These are phyloP conservation scores for Pharus latifolius DNA, from an alignment of 176 grass and related monocot genomes.

Conservation along the genomic window DNA sequence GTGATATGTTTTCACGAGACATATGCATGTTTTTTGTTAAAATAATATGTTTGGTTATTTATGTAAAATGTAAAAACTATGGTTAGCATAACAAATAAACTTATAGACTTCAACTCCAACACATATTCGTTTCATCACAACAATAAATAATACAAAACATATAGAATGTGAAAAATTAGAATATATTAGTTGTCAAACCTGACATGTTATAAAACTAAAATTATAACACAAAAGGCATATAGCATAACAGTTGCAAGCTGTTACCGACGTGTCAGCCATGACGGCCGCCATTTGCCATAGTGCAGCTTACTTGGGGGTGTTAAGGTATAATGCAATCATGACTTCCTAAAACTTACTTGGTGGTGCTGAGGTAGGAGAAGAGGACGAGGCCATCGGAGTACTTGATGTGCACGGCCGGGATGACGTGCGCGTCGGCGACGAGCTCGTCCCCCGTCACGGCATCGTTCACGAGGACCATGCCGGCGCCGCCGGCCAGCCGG, in stretches of 20 bases:
- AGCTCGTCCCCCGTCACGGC: neutral
- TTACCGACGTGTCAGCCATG: too few species aligned
- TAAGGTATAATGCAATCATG: neutral
- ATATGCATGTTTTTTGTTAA: too few species aligned
- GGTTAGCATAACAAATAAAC: too few species aligned
- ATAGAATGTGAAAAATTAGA: neutral
- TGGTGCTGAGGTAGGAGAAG: conserved; percentile 26
- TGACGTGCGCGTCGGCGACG: conserved; percentile 38
- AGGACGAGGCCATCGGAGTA: conserved; percentile 35
- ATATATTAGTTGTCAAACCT: neutral
- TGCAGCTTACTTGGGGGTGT: neutral
- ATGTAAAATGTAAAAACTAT: too few species aligned
- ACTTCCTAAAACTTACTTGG: conserved; percentile 5
- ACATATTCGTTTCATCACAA: too few species aligned
- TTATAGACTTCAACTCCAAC: too few species aligned
- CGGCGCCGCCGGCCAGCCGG: conserved; percentile 27
- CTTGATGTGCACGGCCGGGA: conserved; percentile 61
- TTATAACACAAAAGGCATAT: too few species aligned
- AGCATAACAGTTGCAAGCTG: too few species aligned
- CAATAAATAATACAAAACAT: neutral
- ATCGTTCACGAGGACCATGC: conserved; percentile 48
- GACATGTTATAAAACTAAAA: too few species aligned
- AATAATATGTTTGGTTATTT: too few species aligned
- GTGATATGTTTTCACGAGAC: too few species aligned
- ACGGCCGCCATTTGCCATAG: too few species aligned